Conservation (phyloP, 257 asterid species). For the Salvia hispanica region DNA sequence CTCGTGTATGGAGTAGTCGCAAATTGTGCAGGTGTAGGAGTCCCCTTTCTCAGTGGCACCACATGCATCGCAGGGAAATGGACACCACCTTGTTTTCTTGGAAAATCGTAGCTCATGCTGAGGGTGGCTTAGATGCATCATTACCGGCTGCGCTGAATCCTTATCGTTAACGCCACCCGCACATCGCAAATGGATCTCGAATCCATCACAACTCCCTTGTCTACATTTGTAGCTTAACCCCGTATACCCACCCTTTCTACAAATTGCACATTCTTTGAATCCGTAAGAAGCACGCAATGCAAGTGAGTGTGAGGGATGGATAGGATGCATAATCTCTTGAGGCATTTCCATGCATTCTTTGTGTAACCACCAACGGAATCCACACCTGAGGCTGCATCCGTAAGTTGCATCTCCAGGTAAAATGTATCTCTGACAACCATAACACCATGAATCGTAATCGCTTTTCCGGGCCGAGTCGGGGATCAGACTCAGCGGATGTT, state of each 20-base stretch:
- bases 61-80: not conserved
- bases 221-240: no score
- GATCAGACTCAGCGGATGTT: not conserved
- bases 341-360: constrained; percentile 4
- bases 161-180: not conserved
- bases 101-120: not conserved
- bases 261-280: not conserved
- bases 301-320: not conserved
- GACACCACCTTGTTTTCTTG: not conserved
- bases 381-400: not conserved
- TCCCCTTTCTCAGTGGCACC: not conserved
- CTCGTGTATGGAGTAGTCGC: constrained; percentile 17
- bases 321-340: not conserved
- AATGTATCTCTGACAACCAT: not conserved
- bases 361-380: not conserved
- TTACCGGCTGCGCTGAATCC: not conserved
- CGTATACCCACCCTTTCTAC: not conserved
- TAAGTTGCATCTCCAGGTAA: not conserved
- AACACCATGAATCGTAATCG: not conserved
- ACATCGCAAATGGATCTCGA: not conserved
- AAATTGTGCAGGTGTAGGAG: not conserved
- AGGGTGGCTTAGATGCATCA: not conserved
- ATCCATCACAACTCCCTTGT: no score
- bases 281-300: not conserved
- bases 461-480: not conserved